Evolutionary conservation across 2,329 filamentous ascomycete genomes (phyloP).

Genomic region (Berkeleyomyces rouxiae): DNA sequence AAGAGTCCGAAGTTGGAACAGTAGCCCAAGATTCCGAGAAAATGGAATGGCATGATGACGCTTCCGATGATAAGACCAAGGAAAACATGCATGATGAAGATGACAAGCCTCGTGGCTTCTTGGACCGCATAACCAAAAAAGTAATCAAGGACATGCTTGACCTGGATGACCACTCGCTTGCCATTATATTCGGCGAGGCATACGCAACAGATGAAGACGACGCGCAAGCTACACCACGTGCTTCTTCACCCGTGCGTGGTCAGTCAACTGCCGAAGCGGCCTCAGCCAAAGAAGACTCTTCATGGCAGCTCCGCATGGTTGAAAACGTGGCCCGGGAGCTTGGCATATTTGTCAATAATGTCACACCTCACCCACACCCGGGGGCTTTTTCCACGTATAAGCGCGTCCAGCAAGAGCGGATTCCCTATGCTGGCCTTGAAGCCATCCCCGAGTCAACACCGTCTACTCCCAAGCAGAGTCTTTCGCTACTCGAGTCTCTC

Average conservation of each 20-base stretch:
- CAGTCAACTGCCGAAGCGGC: slow-evolving; percentile 19
- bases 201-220: slow-evolving; percentile 38
- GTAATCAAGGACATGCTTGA: slow-evolving; percentile 83
- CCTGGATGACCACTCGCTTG: slow-evolving; percentile 70
- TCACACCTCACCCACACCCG: slow-evolving; percentile 57
- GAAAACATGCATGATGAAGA: slow-evolving; percentile 20
- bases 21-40: slow-evolving; percentile 9
- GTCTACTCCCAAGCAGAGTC: slow-evolving; percentile 14
- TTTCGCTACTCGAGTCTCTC: slow-evolving; percentile 8
- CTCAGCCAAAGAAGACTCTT: slow-evolving; percentile 24
- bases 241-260: slow-evolving; percentile 21
- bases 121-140: slow-evolving; percentile 65
- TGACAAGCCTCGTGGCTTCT: slow-evolving; percentile 48
- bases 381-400: slow-evolving; percentile 76
- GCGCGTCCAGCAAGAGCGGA: slow-evolving; percentile 42
- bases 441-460: slow-evolving; percentile 37
- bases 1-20: neutral
- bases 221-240: slow-evolving; percentile 31
- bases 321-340: slow-evolving; percentile 78
- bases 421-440: slow-evolving; percentile 66
- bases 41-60: slow-evolving; percentile 16
- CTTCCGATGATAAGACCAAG: slow-evolving; percentile 38
- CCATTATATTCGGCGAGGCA: slow-evolving; percentile 72
- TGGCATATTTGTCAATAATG: slow-evolving; percentile 63
- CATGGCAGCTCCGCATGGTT: slow-evolving; percentile 64